A percentile compares a stretch with the other conserved stretches of the same genome.
Evolutionary conservation across 148 eudicot genomes (phyloP).

Genomic region (Euryodendron excelsum): DNA sequence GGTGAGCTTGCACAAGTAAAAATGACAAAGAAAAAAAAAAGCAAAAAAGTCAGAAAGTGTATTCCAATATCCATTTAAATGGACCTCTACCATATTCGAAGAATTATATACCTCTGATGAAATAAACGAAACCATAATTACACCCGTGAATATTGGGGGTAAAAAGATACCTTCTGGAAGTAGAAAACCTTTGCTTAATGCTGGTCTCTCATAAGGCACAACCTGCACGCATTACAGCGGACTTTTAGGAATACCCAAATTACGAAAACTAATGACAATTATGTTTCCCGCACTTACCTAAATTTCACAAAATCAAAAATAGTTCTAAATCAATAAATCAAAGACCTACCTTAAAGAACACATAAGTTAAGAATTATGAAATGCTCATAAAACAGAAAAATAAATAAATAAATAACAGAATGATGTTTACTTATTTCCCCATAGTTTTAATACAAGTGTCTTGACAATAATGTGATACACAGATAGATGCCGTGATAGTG

Average conservation of each 20-base stretch:
- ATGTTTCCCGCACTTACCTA: background rate
- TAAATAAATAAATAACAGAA: background rate
- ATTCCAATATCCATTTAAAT: too few relatives aligned
- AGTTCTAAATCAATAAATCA: background rate
- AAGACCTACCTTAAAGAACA: background rate
- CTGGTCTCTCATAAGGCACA: constrained; percentile 98
- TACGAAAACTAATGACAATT: background rate
- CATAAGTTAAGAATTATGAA: background rate
- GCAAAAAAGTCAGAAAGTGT: too few relatives aligned
- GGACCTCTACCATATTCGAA: too few relatives aligned
- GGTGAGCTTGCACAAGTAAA: too few relatives aligned
- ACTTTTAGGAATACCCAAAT: too few relatives aligned
- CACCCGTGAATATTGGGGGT: background rate
- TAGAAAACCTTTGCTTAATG: constrained; percentile 94
- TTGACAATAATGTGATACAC: background rate
- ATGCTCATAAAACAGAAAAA: background rate
- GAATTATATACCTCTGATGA: too few relatives aligned
- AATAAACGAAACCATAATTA: background rate
- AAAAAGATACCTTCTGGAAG: constrained; percentile 88
- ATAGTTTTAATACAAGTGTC: background rate
- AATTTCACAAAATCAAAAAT: background rate
- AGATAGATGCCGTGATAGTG: background rate
- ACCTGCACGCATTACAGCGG: constrained; percentile 63
- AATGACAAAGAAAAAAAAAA: too few relatives aligned
- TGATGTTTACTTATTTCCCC: too few relatives aligned